phyloP scores from a whole-genome alignment of 768 basidiomycete species.

The Pisolithus tinctorius region DNA sequence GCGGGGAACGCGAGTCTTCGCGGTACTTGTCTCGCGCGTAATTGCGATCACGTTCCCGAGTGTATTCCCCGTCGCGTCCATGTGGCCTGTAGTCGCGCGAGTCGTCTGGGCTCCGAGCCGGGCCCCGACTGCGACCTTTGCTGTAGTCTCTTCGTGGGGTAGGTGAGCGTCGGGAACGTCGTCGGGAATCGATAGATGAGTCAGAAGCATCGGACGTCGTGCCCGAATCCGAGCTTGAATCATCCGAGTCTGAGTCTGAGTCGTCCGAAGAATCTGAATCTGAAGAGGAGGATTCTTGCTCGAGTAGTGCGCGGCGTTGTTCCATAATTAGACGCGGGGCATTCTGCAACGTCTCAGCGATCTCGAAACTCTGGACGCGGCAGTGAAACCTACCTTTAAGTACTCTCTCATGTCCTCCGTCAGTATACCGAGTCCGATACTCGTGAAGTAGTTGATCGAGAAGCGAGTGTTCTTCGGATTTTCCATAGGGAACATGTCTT shows the following conservation, averaged over 20 bases:
- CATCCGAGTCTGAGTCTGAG: constrained; percentile 32
- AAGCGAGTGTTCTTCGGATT: constrained; percentile 95
- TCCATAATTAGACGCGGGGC: constrained; percentile 92
- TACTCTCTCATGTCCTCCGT: constrained; percentile 98
- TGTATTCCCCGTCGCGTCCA: too few species aligned
- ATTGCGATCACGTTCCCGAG: too few species aligned
- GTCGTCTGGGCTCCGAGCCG: constrained; percentile 20
- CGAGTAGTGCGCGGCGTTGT: constrained; percentile 83
- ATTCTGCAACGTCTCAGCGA: constrained; percentile 46
- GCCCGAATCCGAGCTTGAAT: constrained; percentile 30
- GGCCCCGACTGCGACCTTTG: constrained; percentile 16
- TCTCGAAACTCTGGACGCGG: not conserved
- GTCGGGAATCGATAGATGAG: constrained; percentile 28
- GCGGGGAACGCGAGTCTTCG: too few species aligned
- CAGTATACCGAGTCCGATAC: constrained; percentile 80
- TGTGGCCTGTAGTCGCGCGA: constrained; percentile 16
- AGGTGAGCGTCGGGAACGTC: constrained; percentile 22
- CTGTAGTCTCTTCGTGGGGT: constrained; percentile 27
- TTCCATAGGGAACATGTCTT: constrained; percentile 91
- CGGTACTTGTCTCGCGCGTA: too few species aligned
- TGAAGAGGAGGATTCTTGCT: constrained; percentile 50
- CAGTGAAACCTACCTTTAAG: constrained; percentile 58
- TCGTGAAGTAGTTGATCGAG: constrained; percentile 97
- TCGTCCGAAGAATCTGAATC: constrained; percentile 25
- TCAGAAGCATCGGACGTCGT: constrained; percentile 34